phyloP scores from a whole-genome alignment of 345 rosid species.

The Durio zibethinus region DNA sequence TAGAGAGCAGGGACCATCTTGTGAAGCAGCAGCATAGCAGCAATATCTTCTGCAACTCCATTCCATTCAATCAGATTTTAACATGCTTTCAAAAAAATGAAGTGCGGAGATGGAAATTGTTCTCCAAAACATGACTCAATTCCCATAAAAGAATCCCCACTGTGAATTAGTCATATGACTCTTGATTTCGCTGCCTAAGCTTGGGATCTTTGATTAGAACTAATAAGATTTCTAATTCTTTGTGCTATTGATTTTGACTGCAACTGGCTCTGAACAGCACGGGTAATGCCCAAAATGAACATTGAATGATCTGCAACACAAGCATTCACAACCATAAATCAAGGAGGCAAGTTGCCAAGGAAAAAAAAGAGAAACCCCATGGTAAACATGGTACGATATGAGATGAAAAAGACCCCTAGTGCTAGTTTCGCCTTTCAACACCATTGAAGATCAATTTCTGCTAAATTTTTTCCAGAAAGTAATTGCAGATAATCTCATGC shows the following conservation, averaged over 20 bases:
- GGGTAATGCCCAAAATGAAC: conserved; percentile 78
- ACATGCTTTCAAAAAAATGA: not conserved
- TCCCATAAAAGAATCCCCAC: not conserved
- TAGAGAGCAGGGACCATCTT: not conserved
- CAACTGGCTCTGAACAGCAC: conserved; percentile 68
- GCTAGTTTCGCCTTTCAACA: not conserved
- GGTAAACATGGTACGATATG: not conserved
- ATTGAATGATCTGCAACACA: conserved; percentile 61
- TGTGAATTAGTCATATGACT: not conserved
- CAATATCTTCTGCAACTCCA: not conserved
- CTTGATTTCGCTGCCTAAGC: not conserved
- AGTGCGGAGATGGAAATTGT: not conserved
- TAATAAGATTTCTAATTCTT: conserved; percentile 16
- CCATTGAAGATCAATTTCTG: not conserved
- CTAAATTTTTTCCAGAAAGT: not conserved
- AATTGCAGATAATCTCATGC: not conserved
- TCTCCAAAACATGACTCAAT: not conserved
- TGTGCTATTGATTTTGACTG: conserved; percentile 48
- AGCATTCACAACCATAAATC: conserved; percentile 6
- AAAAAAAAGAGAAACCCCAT: not conserved
- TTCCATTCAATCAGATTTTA: not conserved
- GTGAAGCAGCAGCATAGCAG: not conserved
- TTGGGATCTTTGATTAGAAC: not conserved
- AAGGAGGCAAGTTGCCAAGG: conserved; percentile 9
- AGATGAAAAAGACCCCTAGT: not conserved